Evolutionary conservation across 345 rosid species (phyloP), one percentile per base, ranked within the genome.

Genomic region (Linum lewisii): DNA sequence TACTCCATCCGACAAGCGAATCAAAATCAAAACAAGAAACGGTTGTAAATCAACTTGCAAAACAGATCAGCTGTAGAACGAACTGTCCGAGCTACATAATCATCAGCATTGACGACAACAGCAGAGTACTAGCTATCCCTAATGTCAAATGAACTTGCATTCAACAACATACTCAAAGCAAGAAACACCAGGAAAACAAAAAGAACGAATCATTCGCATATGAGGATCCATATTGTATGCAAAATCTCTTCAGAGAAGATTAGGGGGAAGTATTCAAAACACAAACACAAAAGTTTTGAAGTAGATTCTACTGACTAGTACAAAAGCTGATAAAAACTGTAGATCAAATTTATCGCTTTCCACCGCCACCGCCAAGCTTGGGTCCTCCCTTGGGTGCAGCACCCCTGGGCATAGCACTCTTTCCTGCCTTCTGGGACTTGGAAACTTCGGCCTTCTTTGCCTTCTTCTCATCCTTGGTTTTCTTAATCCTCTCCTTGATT

Each of bases 401-500:
- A 72, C 82, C 77, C 68, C 76, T 84, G 1, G 85, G 52, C 54
- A 70, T 16, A 42, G 58, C 68, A 20, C 84, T 68, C 76, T 83
- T 87, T 44, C 63, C 49, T 1, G 78, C 49, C 75, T 85, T 87
- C 42, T 81, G 84, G 57, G 79, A 72, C 78, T 83, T 85, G 0
- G 84, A 62, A 55, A 72, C 51, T 74, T 88, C 90, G 0, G 84
- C 92, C 65, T 87, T 87, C 82, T 87, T 87, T 1, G 89, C 92
- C 79, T 80, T 85, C 78, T 85, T 88, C 68, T 88, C 92, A 38
- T 88, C 95, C 77, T 83, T 83, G 0, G 87, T 88, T 70, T 85
- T 85, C 87, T 81, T 87, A 68, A 82, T 81, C 71, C 92, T 81
- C 74, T 87, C 89, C 77, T 87, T 85, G 14, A 87, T 85, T 63